Percentiles rank a stretch among this genome's conserved stretches.
phyloP scores from a whole-genome alignment of 148 eudicot genomes.

The Beta vulgaris region DNA sequence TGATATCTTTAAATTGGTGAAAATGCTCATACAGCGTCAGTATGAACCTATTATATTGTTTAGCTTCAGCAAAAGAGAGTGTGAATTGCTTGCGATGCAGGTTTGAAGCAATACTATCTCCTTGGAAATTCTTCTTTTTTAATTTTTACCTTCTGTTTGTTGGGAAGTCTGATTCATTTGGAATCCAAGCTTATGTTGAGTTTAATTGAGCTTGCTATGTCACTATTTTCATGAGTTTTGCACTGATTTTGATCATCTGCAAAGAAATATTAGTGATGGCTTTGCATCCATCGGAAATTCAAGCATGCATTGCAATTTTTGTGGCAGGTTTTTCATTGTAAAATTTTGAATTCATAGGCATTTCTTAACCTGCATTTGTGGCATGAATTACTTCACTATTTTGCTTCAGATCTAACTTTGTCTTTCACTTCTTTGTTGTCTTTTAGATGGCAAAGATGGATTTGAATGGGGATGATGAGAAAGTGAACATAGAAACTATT shows the following conservation, averaged over 20 bases:
- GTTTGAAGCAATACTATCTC: conserved; percentile 28
- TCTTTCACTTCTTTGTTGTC: conserved; percentile 9
- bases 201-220: not conserved
- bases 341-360: no score
- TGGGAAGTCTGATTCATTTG: not conserved
- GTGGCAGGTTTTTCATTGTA: not conserved
- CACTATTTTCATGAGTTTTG: not conserved
- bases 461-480: conserved; percentile 87
- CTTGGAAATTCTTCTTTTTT: not conserved
- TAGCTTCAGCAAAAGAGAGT: conserved; percentile 97
- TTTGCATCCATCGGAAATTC: not conserved
- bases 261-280: not conserved
- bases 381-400: not conserved
- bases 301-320: not conserved
- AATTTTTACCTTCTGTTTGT: not conserved
- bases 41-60: conserved; percentile 96
- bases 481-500: conserved; percentile 74
- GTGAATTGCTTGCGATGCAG: conserved; percentile 99
- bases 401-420: not conserved
- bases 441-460: conserved; percentile 98
- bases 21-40: conserved; percentile 92
- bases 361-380: not conserved
- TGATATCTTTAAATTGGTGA: conserved; percentile 97
- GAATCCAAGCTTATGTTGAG: not conserved
- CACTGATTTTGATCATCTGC: not conserved